These are phyloP conservation scores for Henckelia pumila DNA, from an alignment of 257 asterid species.

Conservation along the genomic window DNA sequence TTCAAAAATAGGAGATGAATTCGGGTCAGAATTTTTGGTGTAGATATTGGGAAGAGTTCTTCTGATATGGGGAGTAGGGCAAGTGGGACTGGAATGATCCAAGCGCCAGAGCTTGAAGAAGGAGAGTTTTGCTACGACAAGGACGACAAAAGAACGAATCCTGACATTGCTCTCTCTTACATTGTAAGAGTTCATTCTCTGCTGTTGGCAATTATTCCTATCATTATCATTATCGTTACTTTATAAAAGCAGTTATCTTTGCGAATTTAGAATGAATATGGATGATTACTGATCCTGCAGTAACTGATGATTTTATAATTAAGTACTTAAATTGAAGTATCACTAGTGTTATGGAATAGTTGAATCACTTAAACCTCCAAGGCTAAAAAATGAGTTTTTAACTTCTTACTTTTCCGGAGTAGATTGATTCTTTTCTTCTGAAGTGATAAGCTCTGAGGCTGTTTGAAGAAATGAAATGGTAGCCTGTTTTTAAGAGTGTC, in stretches of 20 bases:
- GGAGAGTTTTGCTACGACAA: slow-evolving; percentile 62
- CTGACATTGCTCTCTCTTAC: slow-evolving; percentile 82
- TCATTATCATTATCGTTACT: slow-evolving; percentile 5
- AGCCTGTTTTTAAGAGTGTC: slow-evolving; percentile 21
- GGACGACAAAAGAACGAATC: slow-evolving; percentile 64
- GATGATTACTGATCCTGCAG: slow-evolving; percentile 9
- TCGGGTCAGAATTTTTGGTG: slow-evolving; percentile 44
- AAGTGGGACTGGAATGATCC: slow-evolving; percentile 43
- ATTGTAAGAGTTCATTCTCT: slow-evolving; percentile 61
- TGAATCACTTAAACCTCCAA: slow-evolving; percentile 16
- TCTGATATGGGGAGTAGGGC: slow-evolving; percentile 33
- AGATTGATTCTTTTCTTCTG: background rate
- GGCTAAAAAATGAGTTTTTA: slow-evolving; percentile 12
- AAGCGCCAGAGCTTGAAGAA: slow-evolving; percentile 77
- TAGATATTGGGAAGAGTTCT: slow-evolving; percentile 32
- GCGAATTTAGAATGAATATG: background rate
- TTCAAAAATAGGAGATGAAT: too few species aligned
- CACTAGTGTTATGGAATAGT: slow-evolving; percentile 18
- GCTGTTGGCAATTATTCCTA: slow-evolving; percentile 22
- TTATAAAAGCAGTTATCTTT: slow-evolving; percentile 18
- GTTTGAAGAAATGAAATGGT: slow-evolving; percentile 1
- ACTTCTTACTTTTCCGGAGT: background rate
- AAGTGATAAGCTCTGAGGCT: background rate
- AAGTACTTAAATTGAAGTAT: slow-evolving; percentile 19
- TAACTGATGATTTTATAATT: slow-evolving; percentile 2